phyloP scores from a whole-genome alignment of 2,329 filamentous ascomycete genomes.

The Penicillium sp. region DNA sequence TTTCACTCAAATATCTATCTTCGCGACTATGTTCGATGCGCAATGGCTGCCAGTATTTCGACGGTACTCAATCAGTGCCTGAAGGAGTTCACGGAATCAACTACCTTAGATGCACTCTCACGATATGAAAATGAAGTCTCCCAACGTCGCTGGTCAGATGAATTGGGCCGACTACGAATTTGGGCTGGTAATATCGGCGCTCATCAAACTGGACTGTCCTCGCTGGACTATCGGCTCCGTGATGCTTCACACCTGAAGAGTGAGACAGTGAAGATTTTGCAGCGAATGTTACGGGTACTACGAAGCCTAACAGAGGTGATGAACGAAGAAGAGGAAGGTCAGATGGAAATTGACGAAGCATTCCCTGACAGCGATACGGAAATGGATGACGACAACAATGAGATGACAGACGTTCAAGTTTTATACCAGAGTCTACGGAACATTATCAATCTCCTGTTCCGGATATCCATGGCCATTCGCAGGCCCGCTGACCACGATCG shows the following conservation, averaged over 20 bases:
- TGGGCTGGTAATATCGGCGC: constrained; percentile 37
- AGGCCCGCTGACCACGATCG: constrained; percentile 39
- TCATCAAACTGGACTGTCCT: constrained; percentile 26
- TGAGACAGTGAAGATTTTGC: neutral
- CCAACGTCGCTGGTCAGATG: constrained; percentile 15
- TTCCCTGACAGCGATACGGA: too few species aligned
- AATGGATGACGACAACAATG: neutral
- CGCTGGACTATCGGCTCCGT: constrained; percentile 32
- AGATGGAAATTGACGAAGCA: too few species aligned
- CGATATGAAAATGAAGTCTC: neutral
- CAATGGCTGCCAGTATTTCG: neutral
- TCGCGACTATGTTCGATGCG: too few species aligned
- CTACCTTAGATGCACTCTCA: neutral
- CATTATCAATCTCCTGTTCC: constrained; percentile 33
- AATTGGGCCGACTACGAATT: constrained; percentile 21
- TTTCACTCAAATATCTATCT: too few species aligned
- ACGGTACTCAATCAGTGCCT: neutral
- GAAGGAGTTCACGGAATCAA: neutral
- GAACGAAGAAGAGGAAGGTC: constrained; percentile 12
- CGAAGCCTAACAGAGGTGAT: constrained; percentile 5
- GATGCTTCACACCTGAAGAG: constrained; percentile 25
- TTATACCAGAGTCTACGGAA: constrained; percentile 21
- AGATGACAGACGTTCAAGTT: constrained; percentile 13
- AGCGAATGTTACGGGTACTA: constrained; percentile 1
- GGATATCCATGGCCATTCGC: constrained; percentile 39